Base-by-base conservation (phyloP, 176 grass and related monocot species). In the Puccinellia tenuiflora region DNA sequence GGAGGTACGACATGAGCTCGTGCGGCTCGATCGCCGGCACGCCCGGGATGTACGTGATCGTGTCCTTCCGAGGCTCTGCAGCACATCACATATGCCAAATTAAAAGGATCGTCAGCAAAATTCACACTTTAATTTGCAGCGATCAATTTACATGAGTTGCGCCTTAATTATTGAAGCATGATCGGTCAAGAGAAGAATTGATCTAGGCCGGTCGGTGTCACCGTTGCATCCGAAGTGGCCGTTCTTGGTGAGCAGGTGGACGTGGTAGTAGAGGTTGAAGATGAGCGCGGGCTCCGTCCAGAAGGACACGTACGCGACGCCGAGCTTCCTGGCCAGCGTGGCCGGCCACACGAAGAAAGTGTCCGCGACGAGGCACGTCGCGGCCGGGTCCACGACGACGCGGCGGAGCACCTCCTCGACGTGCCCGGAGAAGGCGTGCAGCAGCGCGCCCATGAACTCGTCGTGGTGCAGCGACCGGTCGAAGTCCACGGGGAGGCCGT, bases 21-120 rank as follows among this genome's bases (percentile, higher is more conserved):
- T 11, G 7, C 47, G 94, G 89, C 62, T 93, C 86, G 61, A 97
- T 93, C 21, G 74, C 30, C 14, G 82, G 26, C 63, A 97, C 84
- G 8, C 94, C 94, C 0, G 94, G 94, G 61, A 97, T 86, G 94
- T 97, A 97, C 25, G 81, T 93, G 78, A 97, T 90, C 33, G 85
- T 68, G 75, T 97, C 91, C 75, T 80, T 91, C 12, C 89, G 87
- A 38, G 86, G 84, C 61, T 97, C 94, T 93, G 73, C 76, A 18
- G 13, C 38, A 85, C 9, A 70, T n/a, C n/a, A n/a, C 34, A 85
- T 7, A 67, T 28, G 10, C 48, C 79, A 29, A 21, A 1, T 39
- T 7, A 45, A 17, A 5, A 0, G 17, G 5, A 10, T 17, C 18
- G 34, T 67, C 3, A 35, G n/a, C n/a, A n/a, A n/a, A 5, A 21